These are phyloP conservation scores for Artemisia argyi DNA, from an alignment of 129 eudicot genomes.

Conservation along the genomic window DNA sequence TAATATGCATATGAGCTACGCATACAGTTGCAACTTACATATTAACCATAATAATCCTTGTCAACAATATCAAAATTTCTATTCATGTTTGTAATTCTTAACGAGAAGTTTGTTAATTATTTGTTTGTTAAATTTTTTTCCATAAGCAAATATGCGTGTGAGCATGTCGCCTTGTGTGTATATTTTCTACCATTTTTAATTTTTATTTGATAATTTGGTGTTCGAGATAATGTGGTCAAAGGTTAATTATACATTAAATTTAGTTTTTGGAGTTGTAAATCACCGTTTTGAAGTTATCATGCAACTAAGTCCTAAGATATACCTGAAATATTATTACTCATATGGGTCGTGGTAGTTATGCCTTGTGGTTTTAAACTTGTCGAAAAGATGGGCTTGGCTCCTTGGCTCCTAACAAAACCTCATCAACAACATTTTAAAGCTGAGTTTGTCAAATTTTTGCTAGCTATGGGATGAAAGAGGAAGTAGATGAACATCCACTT, in stretches of 20 bases:
- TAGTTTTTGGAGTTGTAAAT: too few relatives aligned
- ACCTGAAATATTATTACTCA: not conserved
- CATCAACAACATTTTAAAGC: not conserved
- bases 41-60: too few relatives aligned
- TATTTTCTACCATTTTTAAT: not conserved
- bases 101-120: too few relatives aligned
- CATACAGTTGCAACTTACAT: too few relatives aligned
- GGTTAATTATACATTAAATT: too few relatives aligned
- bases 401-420: not conserved
- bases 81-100: too few relatives aligned
- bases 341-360: not conserved
- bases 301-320: too few relatives aligned
- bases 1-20: too few relatives aligned
- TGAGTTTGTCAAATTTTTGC: not conserved
- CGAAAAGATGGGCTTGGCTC: too few relatives aligned
- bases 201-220: not conserved
- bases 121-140: too few relatives aligned
- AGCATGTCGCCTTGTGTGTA: not conserved
- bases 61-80: too few relatives aligned
- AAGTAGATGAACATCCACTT: constrained; percentile 55
- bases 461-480: constrained; percentile 59
- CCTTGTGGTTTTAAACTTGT: not conserved
- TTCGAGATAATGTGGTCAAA: not conserved
- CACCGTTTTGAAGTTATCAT: too few relatives aligned
- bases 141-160: not conserved